These are phyloP conservation scores for Cotoneaster glaucophyllus DNA, from an alignment of 306 rosid genomes.

Conservation along the genomic window DNA sequence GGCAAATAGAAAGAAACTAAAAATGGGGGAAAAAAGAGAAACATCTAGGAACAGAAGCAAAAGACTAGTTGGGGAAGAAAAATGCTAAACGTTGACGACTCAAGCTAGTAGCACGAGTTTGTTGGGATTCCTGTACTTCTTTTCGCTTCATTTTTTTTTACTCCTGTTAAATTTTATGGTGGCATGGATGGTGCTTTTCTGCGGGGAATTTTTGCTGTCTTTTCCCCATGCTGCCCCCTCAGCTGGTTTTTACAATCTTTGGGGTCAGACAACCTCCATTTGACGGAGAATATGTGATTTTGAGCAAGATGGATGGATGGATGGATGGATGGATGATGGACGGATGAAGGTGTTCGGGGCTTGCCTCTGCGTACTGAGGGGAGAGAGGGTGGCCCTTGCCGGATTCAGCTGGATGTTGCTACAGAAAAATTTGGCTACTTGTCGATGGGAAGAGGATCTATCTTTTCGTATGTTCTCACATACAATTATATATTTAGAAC, in stretches of 20 bases:
- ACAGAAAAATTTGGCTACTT: not conserved
- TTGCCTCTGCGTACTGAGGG: not conserved
- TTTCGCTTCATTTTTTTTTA: not conserved
- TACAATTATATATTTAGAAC: not conserved
- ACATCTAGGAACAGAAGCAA: slow-evolving; percentile 21
- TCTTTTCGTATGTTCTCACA: not conserved
- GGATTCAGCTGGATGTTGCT: slow-evolving; percentile 23
- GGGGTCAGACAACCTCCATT: slow-evolving; percentile 39
- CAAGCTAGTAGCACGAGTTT: slow-evolving; percentile 32
- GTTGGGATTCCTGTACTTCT: slow-evolving; percentile 25
- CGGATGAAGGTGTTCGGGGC: not conserved
- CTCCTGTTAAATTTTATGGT: slow-evolving; percentile 15
- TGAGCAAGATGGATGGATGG: slow-evolving; percentile 2
- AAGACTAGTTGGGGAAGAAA: slow-evolving; percentile 3
- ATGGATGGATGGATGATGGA: not conserved
- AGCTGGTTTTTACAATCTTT: slow-evolving; percentile 46
- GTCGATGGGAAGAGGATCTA: not conserved
- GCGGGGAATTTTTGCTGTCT: slow-evolving; percentile 36
- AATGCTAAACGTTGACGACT: slow-evolving; percentile 21
- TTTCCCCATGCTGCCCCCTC: slow-evolving; percentile 46
- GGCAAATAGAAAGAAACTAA: slow-evolving; percentile 26
- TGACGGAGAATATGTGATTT: slow-evolving; percentile 1
- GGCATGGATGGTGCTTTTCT: slow-evolving; percentile 31
- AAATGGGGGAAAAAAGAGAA: slow-evolving; percentile 22
- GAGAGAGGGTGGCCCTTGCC: not conserved